Conservation (phyloP, 352 stramenopile species). For the Vaucheria bursata region DNA sequence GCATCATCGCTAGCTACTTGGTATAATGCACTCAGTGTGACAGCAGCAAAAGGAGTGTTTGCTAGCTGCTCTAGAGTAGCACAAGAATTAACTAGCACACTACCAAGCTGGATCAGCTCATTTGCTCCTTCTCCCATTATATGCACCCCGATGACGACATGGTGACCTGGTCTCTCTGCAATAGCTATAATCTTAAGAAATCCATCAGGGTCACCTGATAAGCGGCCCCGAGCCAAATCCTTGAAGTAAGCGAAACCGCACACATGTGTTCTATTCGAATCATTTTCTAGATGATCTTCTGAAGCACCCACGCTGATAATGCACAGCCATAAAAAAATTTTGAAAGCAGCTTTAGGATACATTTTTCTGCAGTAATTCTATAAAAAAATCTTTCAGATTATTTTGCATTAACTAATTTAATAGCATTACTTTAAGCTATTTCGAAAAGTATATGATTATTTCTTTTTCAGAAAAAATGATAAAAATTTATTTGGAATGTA, state of each 20-base stretch:
- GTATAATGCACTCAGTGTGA: slow-evolving; percentile 46
- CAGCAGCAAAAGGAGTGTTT: slow-evolving; percentile 48
- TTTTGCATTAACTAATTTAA: too few relatives aligned
- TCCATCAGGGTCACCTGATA: slow-evolving; percentile 30
- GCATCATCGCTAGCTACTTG: slow-evolving; percentile 47
- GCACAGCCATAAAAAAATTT: neutral
- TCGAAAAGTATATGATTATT: too few relatives aligned
- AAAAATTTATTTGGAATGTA: too few relatives aligned
- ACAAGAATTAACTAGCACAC: slow-evolving; percentile 35
- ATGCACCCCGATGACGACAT: slow-evolving; percentile 43
- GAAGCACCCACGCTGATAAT: neutral
- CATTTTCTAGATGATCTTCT: neutral
- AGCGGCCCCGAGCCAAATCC: slow-evolving; percentile 37
- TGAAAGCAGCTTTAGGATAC: neutral
- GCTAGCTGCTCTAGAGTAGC: slow-evolving; percentile 40
- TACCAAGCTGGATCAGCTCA: slow-evolving; percentile 50
- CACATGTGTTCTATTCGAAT: slow-evolving; percentile 14
- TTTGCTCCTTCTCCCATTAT: slow-evolving; percentile 48
- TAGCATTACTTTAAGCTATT: too few relatives aligned
- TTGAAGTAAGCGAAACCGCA: slow-evolving; percentile 48
- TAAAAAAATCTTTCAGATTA: neutral
- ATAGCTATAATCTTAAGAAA: slow-evolving; percentile 46
- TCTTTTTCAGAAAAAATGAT: too few relatives aligned
- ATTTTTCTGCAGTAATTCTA: neutral
- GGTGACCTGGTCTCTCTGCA: slow-evolving; percentile 18